Evolutionary conservation across 2,329 filamentous ascomycete genomes (phyloP), one percentile per base, ranked within the genome.

Genomic region (Pseudophaeomoniella oleicola): DNA sequence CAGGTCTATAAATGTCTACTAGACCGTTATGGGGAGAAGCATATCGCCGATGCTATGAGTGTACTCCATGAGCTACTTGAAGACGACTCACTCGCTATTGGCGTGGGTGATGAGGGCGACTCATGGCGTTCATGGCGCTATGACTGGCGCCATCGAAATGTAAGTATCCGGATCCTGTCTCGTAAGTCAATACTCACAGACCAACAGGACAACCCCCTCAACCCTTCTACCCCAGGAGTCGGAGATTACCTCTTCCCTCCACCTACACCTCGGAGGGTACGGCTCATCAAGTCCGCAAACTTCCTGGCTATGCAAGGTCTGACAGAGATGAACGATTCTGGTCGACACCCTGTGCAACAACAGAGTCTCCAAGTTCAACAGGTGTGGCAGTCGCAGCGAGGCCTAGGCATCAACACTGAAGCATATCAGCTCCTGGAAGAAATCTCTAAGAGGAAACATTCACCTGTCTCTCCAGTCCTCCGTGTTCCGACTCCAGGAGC

Each of bases 111-210:
- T 36, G 48, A 49, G 27, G 47, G 47, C 13, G 47, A 50, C 31
- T 40, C 49, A 19, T 51, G 41, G 39, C 44, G 48, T 14, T 46
- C 48, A 18, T 51, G 48, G 49, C 39, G 47, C 27, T 41, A 50
- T 37, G 44, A 41, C 37, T 50, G 46, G 45, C 42, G 43, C 37
- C 44, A 45, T 32, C 43, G 48, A 43, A 50, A 47, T 38, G 49
- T 49, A 34, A 38, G 46, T 42, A 16, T 11, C 6, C 16, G 15
- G 19, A n/a, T 19, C 19, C 12, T 19, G 16, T 6, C 11, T 13
- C 17, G 15, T 9, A 34, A 9, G 16, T 34, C 13, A 4, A 17
- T 9, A 9, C 16, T 19, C 9, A 10, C 16, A 10, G 9, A n/a
- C 13, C n/a, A 6, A 19, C 30, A 49, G 47, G 39, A 42, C 39